A percentile compares a stretch with the other conserved stretches of the same genome.
These are phyloP conservation scores for Colletotrichum sublineola DNA, from an alignment of 2,329 filamentous ascomycete genomes.

Conservation along the genomic window DNA sequence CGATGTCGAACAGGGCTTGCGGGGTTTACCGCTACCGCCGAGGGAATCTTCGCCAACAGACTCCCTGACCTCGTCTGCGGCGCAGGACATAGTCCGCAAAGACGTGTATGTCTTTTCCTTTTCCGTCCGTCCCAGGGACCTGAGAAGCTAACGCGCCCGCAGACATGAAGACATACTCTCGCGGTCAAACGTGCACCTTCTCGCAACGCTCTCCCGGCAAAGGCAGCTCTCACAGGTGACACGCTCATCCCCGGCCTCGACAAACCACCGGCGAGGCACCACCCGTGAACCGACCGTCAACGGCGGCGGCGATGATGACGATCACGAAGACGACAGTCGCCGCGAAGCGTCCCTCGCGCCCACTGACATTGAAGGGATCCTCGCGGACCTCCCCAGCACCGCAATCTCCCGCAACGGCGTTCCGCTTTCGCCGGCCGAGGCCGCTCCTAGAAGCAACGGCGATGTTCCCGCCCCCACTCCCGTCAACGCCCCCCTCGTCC, in stretches of 20 bases:
- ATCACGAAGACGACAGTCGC: not conserved
- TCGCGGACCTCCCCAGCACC: slow-evolving; percentile 23
- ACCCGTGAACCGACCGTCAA: not conserved
- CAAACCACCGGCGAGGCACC: not conserved
- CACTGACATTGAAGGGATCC: slow-evolving; percentile 8
- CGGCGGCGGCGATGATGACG: not conserved
- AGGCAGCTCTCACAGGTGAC: not conserved
- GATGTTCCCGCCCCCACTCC: not conserved
- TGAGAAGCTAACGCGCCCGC: slow-evolving; percentile 3
- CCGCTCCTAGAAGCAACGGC: not conserved
- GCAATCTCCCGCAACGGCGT: slow-evolving; percentile 2
- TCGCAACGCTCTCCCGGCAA: slow-evolving; percentile 19
- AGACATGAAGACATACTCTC: slow-evolving; percentile 30
- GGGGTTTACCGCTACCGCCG: not conserved
- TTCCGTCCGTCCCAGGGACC: not conserved
- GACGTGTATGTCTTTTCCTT: slow-evolving; percentile 12
- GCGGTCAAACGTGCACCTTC: slow-evolving; percentile 22
- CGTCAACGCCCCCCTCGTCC: not conserved
- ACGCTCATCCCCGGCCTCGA: slow-evolving; percentile 8
- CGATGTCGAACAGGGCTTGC: slow-evolving; percentile 3
- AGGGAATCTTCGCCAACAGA: slow-evolving; percentile 25
- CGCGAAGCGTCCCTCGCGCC: slow-evolving; percentile 12
- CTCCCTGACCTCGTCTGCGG: slow-evolving; percentile 22
- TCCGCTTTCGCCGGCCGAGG: not conserved
- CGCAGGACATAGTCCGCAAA: slow-evolving; percentile 19